Conservation (phyloP, 306 rosid species). For the Vigna angularis region DNA sequence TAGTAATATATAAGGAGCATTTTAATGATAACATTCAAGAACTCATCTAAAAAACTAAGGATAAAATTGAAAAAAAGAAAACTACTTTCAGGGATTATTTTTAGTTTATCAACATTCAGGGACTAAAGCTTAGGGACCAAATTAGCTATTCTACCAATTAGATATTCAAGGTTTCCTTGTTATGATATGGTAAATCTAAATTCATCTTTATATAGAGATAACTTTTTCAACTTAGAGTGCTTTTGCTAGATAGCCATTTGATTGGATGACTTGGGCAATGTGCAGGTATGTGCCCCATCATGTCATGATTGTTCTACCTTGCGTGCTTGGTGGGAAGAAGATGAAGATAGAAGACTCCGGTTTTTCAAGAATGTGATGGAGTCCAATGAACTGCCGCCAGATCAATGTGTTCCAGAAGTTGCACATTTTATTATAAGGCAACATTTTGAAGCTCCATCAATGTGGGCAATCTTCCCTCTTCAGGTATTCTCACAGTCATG, state of each 20-base stretch:
- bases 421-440: slow-evolving; percentile 72
- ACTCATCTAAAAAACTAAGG: too few relatives aligned
- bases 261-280: slow-evolving; percentile 18
- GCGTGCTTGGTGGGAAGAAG: slow-evolving; percentile 99
- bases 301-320: slow-evolving; percentile 96
- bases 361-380: slow-evolving; percentile 72
- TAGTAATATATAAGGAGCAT: too few relatives aligned
- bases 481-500: slow-evolving; percentile 66
- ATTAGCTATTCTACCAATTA: too few relatives aligned
- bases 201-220: slow-evolving; percentile 13
- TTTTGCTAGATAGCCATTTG: neutral
- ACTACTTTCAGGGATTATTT: too few relatives aligned
- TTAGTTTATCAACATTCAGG: too few relatives aligned
- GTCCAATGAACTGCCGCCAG: slow-evolving; percentile 73
- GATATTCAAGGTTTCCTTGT: slow-evolving; percentile 5
- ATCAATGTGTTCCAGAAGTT: slow-evolving; percentile 76
- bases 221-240: slow-evolving; percentile 9
- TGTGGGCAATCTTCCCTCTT: slow-evolving; percentile 99
- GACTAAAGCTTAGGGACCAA: too few relatives aligned
- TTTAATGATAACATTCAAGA: too few relatives aligned
- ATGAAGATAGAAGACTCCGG: slow-evolving; percentile 83
- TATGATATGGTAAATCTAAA: slow-evolving; percentile 28
- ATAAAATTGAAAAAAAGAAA: too few relatives aligned
- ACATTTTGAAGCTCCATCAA: slow-evolving; percentile 94
- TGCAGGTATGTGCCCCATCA: slow-evolving; percentile 96